Percentiles rank a stretch among this genome's conserved stretches.
Conservation (phyloP, 106 monocot species). For the Agapanthus africanus region DNA sequence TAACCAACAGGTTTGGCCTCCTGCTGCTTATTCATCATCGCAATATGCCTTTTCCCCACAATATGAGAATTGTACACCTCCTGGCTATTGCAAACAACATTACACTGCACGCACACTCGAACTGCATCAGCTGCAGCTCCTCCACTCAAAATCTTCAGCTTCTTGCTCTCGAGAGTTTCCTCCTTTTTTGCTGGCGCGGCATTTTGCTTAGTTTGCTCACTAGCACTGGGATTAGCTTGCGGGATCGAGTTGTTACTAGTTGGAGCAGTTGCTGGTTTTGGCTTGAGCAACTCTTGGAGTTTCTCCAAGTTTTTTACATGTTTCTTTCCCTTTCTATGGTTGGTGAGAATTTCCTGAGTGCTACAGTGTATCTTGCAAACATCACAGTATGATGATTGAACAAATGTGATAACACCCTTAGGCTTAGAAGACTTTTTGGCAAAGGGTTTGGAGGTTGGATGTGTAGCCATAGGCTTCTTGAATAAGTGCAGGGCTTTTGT, state of each 20-base stretch:
- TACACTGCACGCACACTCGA: slow-evolving; percentile 41
- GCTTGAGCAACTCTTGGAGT: slow-evolving; percentile 1
- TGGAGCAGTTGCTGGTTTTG: slow-evolving; percentile 14
- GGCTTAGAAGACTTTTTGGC: slow-evolving; percentile 2
- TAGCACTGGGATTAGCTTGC: not conserved
- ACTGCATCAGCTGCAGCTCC: slow-evolving; percentile 38
- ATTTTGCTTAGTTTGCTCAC: not conserved
- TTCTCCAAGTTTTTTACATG: slow-evolving; percentile 25
- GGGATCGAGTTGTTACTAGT: not conserved
- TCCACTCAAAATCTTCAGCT: slow-evolving; percentile 32
- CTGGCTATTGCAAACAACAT: slow-evolving; percentile 67
- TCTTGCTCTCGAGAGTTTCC: slow-evolving; percentile 49
- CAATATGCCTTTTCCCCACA: slow-evolving; percentile 36
- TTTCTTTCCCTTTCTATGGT: slow-evolving; percentile 29
- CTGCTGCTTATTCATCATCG: slow-evolving; percentile 31
- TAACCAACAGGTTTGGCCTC: not conserved
- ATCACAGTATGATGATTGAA: slow-evolving; percentile 25
- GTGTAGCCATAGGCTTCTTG: not conserved
- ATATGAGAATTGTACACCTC: slow-evolving; percentile 38
- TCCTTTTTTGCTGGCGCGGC: not conserved
- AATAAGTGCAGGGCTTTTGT: not conserved
- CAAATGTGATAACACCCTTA: slow-evolving; percentile 1
- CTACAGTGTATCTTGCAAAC: slow-evolving; percentile 34
- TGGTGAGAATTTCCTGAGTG: slow-evolving; percentile 19
- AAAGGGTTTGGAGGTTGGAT: not conserved